Conservation (phyloP, 257 asterid species). For the Datura wrightii region DNA sequence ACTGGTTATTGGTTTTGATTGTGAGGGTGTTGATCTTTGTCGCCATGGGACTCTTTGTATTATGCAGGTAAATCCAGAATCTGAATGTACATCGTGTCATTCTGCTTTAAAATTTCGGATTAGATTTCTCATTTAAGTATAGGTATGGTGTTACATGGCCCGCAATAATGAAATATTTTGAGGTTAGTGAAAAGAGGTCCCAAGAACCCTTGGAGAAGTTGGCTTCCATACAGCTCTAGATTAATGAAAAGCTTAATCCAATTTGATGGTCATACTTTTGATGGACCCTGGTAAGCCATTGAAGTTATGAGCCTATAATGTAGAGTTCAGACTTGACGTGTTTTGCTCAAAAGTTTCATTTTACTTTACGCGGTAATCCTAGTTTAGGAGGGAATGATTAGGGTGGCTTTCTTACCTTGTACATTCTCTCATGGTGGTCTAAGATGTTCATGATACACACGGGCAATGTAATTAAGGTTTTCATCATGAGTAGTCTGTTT, state of each 20-base stretch:
- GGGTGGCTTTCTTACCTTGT: neutral
- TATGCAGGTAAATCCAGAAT: conserved; percentile 70
- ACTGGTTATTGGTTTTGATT: conserved; percentile 88
- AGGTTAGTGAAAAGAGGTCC: conserved; percentile 11
- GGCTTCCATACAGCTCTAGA: conserved; percentile 21
- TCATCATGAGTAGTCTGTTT: neutral
- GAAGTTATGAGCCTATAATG: conserved; percentile 23
- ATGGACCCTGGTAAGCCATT: conserved; percentile 15
- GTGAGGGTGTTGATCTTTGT: conserved; percentile 98
- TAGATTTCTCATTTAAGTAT: neutral
- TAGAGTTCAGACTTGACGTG: neutral
- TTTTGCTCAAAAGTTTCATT: neutral
- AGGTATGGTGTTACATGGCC: conserved; percentile 2
- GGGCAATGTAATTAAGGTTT: neutral
- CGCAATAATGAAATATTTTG: conserved; percentile 20
- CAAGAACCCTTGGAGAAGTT: conserved; percentile 6
- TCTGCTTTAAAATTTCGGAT: neutral
- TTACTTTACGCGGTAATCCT: neutral
- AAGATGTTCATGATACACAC: neutral
- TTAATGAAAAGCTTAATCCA: neutral
- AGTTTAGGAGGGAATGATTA: conserved; percentile 6
- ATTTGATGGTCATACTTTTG: conserved; percentile 17
- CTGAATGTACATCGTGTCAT: neutral
- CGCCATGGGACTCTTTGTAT: conserved; percentile 91
- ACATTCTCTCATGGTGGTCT: neutral